Conservation (phyloP, 1,139 yeast genomes). For the Yamadazyma mexicana region DNA sequence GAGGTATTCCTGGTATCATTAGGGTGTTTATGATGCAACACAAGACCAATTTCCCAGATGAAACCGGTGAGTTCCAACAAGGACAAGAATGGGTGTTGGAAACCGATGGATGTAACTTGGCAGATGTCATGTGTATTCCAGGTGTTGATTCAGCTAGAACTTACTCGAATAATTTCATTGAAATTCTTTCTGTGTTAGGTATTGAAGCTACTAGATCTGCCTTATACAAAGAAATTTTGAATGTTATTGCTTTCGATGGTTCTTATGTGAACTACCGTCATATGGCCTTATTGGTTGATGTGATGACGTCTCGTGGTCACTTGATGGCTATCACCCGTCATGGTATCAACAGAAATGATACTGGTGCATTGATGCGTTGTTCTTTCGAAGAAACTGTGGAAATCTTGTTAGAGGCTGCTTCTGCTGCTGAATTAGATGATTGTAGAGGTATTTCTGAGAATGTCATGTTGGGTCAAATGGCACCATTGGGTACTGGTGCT, state of each 20-base stretch:
- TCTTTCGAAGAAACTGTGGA: conserved; percentile 99
- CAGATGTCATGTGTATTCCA: conserved; percentile 92
- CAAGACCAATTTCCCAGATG: conserved; percentile 76
- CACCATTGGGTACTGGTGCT: conserved; percentile 98
- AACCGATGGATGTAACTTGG: conserved; percentile 96
- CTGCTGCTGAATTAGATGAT: conserved; percentile 95
- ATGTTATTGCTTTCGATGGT: conserved; percentile 99
- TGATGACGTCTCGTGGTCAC: conserved; percentile 98
- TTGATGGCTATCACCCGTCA: conserved; percentile 99
- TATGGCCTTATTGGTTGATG: conserved; percentile 95
- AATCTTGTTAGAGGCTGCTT: conserved; percentile 95
- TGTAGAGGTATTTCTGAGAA: conserved; percentile 99
- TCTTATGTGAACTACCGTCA: conserved; percentile 98
- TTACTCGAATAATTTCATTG: conserved; percentile 95
- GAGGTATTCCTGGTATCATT: conserved; percentile 94
- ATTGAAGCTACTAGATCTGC: conserved; percentile 98
- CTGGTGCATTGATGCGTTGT: conserved; percentile 99
- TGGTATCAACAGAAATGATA: conserved; percentile 97
- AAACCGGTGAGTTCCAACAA: conserved; percentile 81
- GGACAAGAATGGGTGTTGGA: conserved; percentile 97
- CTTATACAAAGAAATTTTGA: conserved; percentile 86
- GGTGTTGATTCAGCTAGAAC: conserved; percentile 92
- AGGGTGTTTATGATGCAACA: conserved; percentile 95
- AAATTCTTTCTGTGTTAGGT: conserved; percentile 91
- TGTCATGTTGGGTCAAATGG: conserved; percentile 96